phyloP scores from a whole-genome alignment of 305 asterid species.

The Coffea humblotiana region DNA sequence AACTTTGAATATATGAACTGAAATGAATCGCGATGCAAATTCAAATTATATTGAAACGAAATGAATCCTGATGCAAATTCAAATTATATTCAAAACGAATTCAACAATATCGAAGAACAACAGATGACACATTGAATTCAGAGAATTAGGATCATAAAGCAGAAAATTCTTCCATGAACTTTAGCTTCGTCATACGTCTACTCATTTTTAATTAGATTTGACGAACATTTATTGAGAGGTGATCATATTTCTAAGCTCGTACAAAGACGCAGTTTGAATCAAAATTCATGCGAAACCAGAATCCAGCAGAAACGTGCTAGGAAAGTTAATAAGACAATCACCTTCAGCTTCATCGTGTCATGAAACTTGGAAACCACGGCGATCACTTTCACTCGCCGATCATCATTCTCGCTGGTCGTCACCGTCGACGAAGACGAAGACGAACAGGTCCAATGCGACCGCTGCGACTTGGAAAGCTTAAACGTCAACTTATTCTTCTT shows the following conservation, averaged over 20 bases:
- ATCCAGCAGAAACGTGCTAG: not conserved
- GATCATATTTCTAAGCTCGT: too few species aligned
- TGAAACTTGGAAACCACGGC: conserved; percentile 37
- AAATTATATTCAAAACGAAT: too few species aligned
- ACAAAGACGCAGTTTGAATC: not conserved
- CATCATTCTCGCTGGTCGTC: conserved; percentile 27
- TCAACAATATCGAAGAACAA: too few species aligned
- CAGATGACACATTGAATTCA: too few species aligned
- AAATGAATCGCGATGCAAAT: not conserved
- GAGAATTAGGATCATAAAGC: too few species aligned
- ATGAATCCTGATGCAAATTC: too few species aligned
- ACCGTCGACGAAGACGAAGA: conserved; percentile 34
- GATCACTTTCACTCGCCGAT: conserved; percentile 30
- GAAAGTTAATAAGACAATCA: conserved; percentile 16
- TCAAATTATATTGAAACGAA: too few species aligned
- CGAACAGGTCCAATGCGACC: conserved; percentile 27
- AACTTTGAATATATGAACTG: not conserved
- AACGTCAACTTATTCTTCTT: conserved; percentile 5
- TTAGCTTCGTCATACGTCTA: too few species aligned
- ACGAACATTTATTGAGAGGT: too few species aligned
- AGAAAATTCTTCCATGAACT: too few species aligned
- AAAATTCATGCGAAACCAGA: not conserved
- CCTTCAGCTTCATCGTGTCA: conserved; percentile 54
- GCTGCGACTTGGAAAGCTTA: conserved; percentile 24
- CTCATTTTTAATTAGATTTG: too few species aligned